Percentiles rank a stretch among this genome's conserved stretches.
Evolutionary conservation across 2,329 filamentous ascomycete species (phyloP).

Genomic region (Trichoderma sp.): DNA sequence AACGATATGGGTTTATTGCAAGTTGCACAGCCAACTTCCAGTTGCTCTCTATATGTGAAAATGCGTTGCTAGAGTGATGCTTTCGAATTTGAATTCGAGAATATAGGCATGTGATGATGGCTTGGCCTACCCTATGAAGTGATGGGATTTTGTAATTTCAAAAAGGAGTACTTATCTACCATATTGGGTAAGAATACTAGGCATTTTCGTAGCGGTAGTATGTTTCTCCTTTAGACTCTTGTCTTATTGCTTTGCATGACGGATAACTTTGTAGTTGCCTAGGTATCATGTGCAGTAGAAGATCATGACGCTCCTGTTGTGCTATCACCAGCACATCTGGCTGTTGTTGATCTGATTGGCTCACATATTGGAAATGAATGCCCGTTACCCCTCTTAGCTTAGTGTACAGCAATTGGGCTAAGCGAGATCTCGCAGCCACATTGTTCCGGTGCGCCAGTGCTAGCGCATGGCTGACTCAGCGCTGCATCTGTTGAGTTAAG

Average conservation of each 20-base stretch:
- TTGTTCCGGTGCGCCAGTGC: constrained; percentile 20
- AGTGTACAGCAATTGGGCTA: not conserved
- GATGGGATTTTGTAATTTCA: not conserved
- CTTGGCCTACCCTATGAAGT: not conserved
- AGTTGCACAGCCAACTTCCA: too few relatives aligned
- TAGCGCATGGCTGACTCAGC: not conserved
- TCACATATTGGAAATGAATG: not conserved
- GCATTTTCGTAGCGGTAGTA: not conserved
- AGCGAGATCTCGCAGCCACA: constrained; percentile 7
- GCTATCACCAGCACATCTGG: not conserved
- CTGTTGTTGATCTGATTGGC: not conserved
- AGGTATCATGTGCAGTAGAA: not conserved
- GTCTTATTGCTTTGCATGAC: not conserved
- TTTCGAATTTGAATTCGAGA: not conserved
- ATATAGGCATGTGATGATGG: not conserved
- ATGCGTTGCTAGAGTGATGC: not conserved
- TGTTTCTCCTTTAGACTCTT: not conserved
- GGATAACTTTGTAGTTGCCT: not conserved
- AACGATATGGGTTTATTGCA: too few relatives aligned
- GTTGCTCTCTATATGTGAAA: not conserved
- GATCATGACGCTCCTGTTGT: not conserved
- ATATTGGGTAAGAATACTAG: too few relatives aligned
- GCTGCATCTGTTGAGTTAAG: constrained; percentile 8
- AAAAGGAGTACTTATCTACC: too few relatives aligned
- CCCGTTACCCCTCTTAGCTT: not conserved